Percentiles rank a stretch among this genome's conserved stretches.
Conservation (phyloP, 371 early-diverging fungal species). For the Neoconidiobolus thromboides region DNA sequence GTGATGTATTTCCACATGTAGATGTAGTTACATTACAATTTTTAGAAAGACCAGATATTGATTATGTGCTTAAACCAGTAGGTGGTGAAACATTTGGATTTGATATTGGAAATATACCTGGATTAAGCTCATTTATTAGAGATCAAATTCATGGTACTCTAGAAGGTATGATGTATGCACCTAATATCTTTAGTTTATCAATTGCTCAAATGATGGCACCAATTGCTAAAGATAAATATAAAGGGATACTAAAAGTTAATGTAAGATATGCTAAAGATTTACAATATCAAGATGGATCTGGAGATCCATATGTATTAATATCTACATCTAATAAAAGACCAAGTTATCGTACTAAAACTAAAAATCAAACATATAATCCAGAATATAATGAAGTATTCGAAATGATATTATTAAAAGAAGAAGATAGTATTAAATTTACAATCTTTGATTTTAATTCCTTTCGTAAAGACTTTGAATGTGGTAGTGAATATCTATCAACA, state of each 20-base stretch:
- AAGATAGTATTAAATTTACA: constrained; percentile 47
- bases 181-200: constrained; percentile 65
- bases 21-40: constrained; percentile 72
- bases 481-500: constrained; percentile 19
- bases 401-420: constrained; percentile 39
- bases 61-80: constrained; percentile 86
- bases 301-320: constrained; percentile 68
- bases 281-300: constrained; percentile 53
- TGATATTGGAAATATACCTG: constrained; percentile 65
- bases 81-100: constrained; percentile 72
- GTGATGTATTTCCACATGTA: constrained; percentile 71
- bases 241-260: constrained; percentile 70
- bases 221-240: constrained; percentile 31
- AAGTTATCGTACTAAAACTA: constrained; percentile 40
- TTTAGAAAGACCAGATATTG: constrained; percentile 71
- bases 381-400: constrained; percentile 72
- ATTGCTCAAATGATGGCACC: constrained; percentile 65
- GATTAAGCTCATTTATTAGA: constrained; percentile 54
- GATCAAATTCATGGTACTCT: constrained; percentile 56
- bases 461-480: constrained; percentile 40
- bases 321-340: constrained; percentile 28
- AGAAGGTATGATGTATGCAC: constrained; percentile 66
- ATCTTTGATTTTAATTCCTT: constrained; percentile 50
- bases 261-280: constrained; percentile 56
- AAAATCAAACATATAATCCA: constrained; percentile 52